These are phyloP conservation scores for Aspergillus incahuasiensis DNA, from an alignment of 495 filamentous ascomycete species.

Conservation along the genomic window DNA sequence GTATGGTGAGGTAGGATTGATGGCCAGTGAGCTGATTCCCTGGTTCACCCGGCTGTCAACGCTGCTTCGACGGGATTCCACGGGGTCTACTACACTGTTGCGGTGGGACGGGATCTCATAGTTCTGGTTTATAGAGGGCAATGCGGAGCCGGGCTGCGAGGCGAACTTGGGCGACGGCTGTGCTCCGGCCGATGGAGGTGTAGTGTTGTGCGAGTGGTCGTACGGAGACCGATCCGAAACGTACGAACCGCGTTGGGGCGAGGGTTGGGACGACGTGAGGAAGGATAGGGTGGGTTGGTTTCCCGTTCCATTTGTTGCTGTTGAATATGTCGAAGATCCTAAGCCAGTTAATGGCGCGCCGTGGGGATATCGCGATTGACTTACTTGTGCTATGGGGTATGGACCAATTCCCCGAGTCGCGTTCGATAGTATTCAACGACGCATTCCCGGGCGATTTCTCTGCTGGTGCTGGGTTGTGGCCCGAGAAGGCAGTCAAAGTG, in stretches of 20 bases:
- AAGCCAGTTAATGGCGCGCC: constrained; percentile 22
- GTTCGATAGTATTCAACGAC: constrained; percentile 47
- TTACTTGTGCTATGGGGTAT: constrained; percentile 49
- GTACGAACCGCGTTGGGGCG: constrained; percentile 42
- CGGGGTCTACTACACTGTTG: constrained; percentile 41
- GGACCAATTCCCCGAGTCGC: constrained; percentile 49
- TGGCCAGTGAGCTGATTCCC: constrained; percentile 62
- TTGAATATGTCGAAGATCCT: constrained; percentile 56
- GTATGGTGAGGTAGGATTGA: constrained; percentile 65
- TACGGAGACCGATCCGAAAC: constrained; percentile 46
- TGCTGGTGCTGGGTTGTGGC: constrained; percentile 19
- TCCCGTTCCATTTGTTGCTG: constrained; percentile 42
- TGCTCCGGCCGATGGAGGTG: constrained; percentile 42
- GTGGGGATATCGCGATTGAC: constrained; percentile 9
- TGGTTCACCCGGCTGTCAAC: constrained; percentile 74
- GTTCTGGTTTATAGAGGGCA: constrained; percentile 50
- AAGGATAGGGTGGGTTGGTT: constrained; percentile 49
- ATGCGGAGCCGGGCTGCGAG: constrained; percentile 35
- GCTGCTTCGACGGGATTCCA: constrained; percentile 66
- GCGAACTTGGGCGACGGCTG: constrained; percentile 44
- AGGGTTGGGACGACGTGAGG: constrained; percentile 47
- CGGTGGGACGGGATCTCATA: constrained; percentile 45
- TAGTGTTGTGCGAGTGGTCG: constrained; percentile 41
- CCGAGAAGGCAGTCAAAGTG: constrained; percentile 44
- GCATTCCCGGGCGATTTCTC: constrained; percentile 44